Evolutionary conservation across 83 land plant genomes (phyloP), one percentile per base, ranked within the genome.

Genomic region (Picea abies): DNA sequence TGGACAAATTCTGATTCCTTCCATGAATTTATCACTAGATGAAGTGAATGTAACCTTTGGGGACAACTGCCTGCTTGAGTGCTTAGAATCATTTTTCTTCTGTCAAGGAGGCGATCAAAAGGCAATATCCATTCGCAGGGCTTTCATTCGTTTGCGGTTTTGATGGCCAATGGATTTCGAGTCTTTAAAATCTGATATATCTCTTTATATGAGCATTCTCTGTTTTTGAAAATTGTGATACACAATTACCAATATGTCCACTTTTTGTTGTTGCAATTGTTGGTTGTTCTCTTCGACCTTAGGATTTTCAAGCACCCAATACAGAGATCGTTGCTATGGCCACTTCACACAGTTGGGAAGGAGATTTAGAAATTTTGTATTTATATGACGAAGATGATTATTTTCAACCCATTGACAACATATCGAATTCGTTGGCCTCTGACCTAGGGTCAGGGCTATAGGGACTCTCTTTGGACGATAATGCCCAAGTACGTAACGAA

Each of bases 401-500:
- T 22, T 60, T 2, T 20, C 47, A 1, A 12, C 47, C 63, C 63
- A 62, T 0, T 62, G 39, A 72, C n/a, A 69, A 32, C 35, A 61
- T 17, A 70, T 11, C 22, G 63, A 35, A 32, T 20, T 63, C n/a
- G 32, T 58, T 61, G 64, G 37, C 32, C 16, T 29, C 0, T 17
- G 63, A 12, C 0, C 63, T 12, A 17, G 63, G 17, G 17, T 12
- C 1, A 17, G 17, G 17, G 17, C 63, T 12, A 17, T 17, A 62
- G 19, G 17, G 19, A 17, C 37, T 44, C 23, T 47, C 35, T 47
- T 3, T n/a, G 35, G 5, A 10, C 15, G 20, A 22, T 60, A 49
- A 56, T 11, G 60, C 20, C n/a, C 26, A 23, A 11, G 92, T 88
- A 64, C 93, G 93, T 12, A 85, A 90, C 0, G 89, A 90, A 49